These are phyloP conservation scores for Penicillium sp. DNA, from an alignment of 2,329 filamentous ascomycete genomes.

Conservation along the genomic window DNA sequence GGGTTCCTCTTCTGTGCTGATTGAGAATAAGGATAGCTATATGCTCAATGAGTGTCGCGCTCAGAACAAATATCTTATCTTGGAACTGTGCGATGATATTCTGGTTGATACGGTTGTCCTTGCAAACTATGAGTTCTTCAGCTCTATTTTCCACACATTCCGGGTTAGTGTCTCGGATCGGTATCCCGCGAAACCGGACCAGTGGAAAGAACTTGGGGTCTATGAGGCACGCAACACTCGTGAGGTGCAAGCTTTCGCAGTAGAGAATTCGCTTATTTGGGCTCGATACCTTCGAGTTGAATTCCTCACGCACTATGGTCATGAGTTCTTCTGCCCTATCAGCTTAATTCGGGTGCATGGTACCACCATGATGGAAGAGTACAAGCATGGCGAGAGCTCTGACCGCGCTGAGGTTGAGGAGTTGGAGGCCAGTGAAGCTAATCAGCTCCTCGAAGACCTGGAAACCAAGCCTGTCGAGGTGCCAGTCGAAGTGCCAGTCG, in stretches of 20 bases:
- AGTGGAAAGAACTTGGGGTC: slow-evolving; percentile 84
- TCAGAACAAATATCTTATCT: slow-evolving; percentile 86
- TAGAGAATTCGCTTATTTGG: slow-evolving; percentile 95
- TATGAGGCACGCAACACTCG: slow-evolving; percentile 91
- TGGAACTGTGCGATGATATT: slow-evolving; percentile 84
- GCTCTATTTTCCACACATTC: slow-evolving; percentile 90
- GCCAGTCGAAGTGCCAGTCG: slow-evolving; percentile 24
- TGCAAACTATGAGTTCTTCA: slow-evolving; percentile 99
- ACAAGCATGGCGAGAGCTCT: slow-evolving; percentile 77
- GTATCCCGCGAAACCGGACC: slow-evolving; percentile 87
- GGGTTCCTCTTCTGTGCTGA: slow-evolving; percentile 80
- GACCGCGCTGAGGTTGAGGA: slow-evolving; percentile 58
- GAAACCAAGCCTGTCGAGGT: slow-evolving; percentile 20
- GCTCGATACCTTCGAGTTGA: slow-evolving; percentile 90
- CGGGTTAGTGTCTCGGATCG: slow-evolving; percentile 89
- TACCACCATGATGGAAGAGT: slow-evolving; percentile 90
- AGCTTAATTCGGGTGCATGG: slow-evolving; percentile 90
- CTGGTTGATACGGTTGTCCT: slow-evolving; percentile 94
- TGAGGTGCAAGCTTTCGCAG: slow-evolving; percentile 88
- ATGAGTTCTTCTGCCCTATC: slow-evolving; percentile 93
- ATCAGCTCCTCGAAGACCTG: slow-evolving; percentile 16
- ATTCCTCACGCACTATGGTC: slow-evolving; percentile 89
- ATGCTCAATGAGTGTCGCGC: slow-evolving; percentile 91
- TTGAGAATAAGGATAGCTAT: slow-evolving; percentile 98
- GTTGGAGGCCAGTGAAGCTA: slow-evolving; percentile 47